Evolutionary conservation across 352 stramenopile species (phyloP).

Genomic region (Phytophthora uliginosa): DNA sequence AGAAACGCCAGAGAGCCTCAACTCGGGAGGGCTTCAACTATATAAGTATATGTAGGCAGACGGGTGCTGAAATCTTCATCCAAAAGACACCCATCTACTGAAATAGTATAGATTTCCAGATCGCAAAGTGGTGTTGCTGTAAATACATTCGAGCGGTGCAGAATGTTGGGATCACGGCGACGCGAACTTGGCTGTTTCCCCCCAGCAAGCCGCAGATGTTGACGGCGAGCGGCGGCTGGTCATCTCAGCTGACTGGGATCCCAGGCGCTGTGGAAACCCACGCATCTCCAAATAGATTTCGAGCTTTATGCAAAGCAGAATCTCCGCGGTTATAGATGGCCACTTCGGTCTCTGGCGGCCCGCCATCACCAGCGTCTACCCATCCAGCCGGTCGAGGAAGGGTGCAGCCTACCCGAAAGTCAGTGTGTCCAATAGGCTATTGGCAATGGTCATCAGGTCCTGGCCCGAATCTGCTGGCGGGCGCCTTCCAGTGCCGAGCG

Average conservation of each 20-base stretch:
- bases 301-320: not conserved
- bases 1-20: conserved; percentile 11
- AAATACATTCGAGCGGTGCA: not conserved
- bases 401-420: not conserved
- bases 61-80: too few relatives aligned
- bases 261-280: not conserved
- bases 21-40: not conserved
- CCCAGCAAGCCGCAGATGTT: not conserved
- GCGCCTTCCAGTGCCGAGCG: not conserved
- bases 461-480: conserved; percentile 4
- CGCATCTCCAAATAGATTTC: conserved; percentile 1
- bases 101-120: too few relatives aligned
- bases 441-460: conserved; percentile 1
- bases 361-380: not conserved
- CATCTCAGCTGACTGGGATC: conserved; percentile 2
- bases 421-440: not conserved
- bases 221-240: not conserved
- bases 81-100: too few relatives aligned
- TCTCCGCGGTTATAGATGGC: not conserved
- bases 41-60: too few relatives aligned
- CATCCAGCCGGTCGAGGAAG: not conserved
- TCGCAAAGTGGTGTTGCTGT: not conserved
- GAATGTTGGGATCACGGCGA: not conserved
- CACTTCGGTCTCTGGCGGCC: not conserved
- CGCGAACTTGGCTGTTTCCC: not conserved